Base-by-base conservation (phyloP, 495 filamentous ascomycete species). In the Gamarada debralockiae region DNA sequence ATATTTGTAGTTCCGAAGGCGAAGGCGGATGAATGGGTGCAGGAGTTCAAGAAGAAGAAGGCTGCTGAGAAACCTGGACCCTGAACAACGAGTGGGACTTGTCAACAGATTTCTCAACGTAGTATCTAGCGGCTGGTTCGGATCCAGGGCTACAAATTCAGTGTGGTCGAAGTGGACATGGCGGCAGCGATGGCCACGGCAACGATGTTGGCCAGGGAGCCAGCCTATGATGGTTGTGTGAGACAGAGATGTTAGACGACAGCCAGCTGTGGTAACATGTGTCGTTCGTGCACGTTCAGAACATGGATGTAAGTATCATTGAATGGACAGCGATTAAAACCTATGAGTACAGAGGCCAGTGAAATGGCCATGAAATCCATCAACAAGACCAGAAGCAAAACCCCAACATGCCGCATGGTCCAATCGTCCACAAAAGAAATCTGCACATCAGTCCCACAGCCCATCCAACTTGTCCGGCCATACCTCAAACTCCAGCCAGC, bases 11-110 rank as follows among this genome's bases (percentile, higher is more conserved):
- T 98, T 24, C 92, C 91, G 0, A 83, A 76, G 60, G 63, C 62
- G 6, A 82, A 80, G 68, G 84, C 81, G 1, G 72, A 70, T 27
- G 73, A 65, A n/a, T 98, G 90, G 78, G 83, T 97, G 25, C 76
- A 77, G 50, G 89, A 95, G 50, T 90, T 89, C 69, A 97, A 95
- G 73, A 74, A 65, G 55, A 76, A 81, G 62, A 88, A 83, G 62
- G 76, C 69, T 23, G 68, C 68, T 22, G 67, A 59, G 66, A 60
- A 67, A 57, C 33, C 60, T 53, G 42, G 39, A 44, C 14, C 37
- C 6, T 39, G 37, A 39, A 15, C 18, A 4, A 7, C 37, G n/a
- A 15, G 37, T 39, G 37, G n/a, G 10, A 10, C 27, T 10, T 6
- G n/a, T n/a, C 14, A 39, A 39, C 5, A 39, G n/a, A 7, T 20